Evolutionary conservation across 768 basidiomycete genomes (phyloP), one percentile per base, ranked within the genome.

Genomic region (Macrolepiota albuminosa): DNA sequence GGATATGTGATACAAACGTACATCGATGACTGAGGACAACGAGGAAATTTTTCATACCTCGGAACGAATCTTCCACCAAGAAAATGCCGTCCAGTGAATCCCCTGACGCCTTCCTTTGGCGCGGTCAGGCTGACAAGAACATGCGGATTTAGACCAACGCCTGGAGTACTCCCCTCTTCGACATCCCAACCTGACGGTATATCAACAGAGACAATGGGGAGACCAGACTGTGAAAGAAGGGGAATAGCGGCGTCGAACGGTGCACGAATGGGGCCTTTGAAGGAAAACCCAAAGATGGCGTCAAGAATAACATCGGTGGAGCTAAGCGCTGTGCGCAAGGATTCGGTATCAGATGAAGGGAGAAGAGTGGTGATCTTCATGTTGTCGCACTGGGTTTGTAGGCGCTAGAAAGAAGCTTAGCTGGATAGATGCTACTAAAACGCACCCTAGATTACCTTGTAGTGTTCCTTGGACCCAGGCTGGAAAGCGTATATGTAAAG

Each of bases 141-240:
- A 57, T 91, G 84, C 0, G 96, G 90, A 18, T 83, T 72, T 53
- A 98, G 74, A 0, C 83, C 90, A 16, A 78, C 72, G 16, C 77
- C 81, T 49, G 72, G 76, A 4, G 73, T 76, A 54, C 81, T 83
- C 2, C 96, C 96, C 24, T 79, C 74, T 65, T 95, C 92, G 26
- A 98, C 93, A 67, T 95, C 86, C 97, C 97, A 99, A 8, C 95
- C 97, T 1, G 90, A 93, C 0, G 97, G 97, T 51, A 99, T 94
- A 72, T 99, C 97, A 3, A 99, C 89, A 2, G 91, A 93, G 31
- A 99, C 84, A 67, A 98, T 90, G 0, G 97, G 95, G 14, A 92
- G 77, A 7, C 78, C 71, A 4, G 87, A 86, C 16, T 78, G 68
- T 1, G 81, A 76, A 47, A 97, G 74, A 7, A 91, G 76, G 8